Evolutionary conservation across 768 basidiomycete species (phyloP).

Genomic region (Panus rudis): DNA sequence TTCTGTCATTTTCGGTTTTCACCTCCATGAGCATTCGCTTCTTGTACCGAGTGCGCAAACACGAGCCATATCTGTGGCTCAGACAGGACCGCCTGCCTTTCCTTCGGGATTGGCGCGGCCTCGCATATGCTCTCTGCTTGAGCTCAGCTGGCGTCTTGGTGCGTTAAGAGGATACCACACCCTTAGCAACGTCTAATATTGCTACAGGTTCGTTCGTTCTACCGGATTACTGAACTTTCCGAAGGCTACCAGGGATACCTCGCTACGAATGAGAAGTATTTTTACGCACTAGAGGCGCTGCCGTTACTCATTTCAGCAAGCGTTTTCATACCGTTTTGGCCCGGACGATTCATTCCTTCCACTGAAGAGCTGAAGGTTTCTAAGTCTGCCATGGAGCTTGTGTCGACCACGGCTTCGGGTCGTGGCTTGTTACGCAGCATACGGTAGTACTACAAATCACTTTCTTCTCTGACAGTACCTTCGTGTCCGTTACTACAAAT

Average conservation of each 20-base stretch:
- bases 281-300: constrained; percentile 62
- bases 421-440: too few species aligned
- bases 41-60: constrained; percentile 38
- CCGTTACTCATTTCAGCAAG: constrained; percentile 55
- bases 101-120: constrained; percentile 51
- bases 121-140: constrained; percentile 42
- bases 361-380: too few species aligned
- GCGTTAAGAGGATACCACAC: constrained; percentile 19
- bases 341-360: constrained; percentile 49
- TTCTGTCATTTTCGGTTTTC: constrained; percentile 46
- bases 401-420: too few species aligned
- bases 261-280: constrained; percentile 49
- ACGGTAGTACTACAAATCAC: too few species aligned
- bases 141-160: constrained; percentile 62
- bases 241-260: constrained; percentile 56
- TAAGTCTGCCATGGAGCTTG: too few species aligned
- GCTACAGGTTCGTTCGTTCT: constrained; percentile 54
- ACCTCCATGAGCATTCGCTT: constrained; percentile 39
- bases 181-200: neutral
- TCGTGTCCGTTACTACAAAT: too few species aligned
- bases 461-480: too few species aligned
- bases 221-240: constrained; percentile 47
- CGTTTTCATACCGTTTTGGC: constrained; percentile 58
- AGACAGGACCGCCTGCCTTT: constrained; percentile 32
- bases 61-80: constrained; percentile 34